Percentiles rank a stretch among this genome's conserved stretches.
Evolutionary conservation across 805 yeast species (phyloP).

Genomic region (Ogataea nonfermentans): DNA sequence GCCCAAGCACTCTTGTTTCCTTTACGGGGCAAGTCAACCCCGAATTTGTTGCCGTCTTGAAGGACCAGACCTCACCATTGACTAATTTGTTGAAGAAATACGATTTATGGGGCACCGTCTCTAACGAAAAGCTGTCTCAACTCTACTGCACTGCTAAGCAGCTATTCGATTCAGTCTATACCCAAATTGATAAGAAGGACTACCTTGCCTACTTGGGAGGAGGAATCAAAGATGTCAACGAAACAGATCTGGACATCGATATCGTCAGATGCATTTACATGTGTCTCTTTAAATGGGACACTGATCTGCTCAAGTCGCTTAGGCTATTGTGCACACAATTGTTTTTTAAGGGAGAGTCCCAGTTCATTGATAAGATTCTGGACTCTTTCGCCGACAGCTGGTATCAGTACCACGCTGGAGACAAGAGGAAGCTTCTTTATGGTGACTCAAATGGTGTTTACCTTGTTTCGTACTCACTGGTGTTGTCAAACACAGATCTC

Average conservation of each 20-base stretch:
- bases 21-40: background rate
- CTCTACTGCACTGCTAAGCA: conserved; percentile 30
- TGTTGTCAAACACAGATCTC: conserved; percentile 73
- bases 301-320: conserved; percentile 55
- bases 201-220: conserved; percentile 29
- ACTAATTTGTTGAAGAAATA: conserved; percentile 3
- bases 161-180: conserved; percentile 33
- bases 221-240: conserved; percentile 21
- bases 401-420: conserved; percentile 47
- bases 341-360: conserved; percentile 81
- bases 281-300: conserved; percentile 44
- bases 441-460: conserved; percentile 59
- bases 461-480: conserved; percentile 66
- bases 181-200: conserved; percentile 21
- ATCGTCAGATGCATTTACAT: conserved; percentile 43
- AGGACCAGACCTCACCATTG: conserved; percentile 6
- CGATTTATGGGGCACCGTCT: conserved; percentile 2
- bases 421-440: conserved; percentile 30
- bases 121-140: conserved; percentile 10
- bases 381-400: conserved; percentile 68
- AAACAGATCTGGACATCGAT: conserved; percentile 35
- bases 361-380: conserved; percentile 71
- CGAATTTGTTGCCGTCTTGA: background rate
- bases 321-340: conserved; percentile 60
- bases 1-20: conserved; percentile 6